phyloP scores from a whole-genome alignment of 2,329 filamentous ascomycete species.

The Exserohilum turcica region DNA sequence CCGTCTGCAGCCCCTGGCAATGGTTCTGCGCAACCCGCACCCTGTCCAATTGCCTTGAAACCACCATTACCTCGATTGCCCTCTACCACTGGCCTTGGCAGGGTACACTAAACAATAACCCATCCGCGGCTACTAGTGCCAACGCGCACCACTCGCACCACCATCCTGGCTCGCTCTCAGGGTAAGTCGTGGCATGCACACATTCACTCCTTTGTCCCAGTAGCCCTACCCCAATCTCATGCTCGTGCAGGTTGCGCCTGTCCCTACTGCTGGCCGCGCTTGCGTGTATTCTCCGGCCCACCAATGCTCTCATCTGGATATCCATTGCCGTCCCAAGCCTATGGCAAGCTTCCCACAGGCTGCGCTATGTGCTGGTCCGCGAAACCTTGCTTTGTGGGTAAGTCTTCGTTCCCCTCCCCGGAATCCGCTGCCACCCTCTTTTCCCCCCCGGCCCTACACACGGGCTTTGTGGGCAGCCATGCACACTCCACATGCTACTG shows the following conservation, averaged over 20 bases:
- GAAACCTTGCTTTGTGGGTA: conserved; percentile 67
- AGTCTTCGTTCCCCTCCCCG: conserved; percentile 30
- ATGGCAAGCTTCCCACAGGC: conserved; percentile 50
- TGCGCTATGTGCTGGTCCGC: conserved; percentile 61
- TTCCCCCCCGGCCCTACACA: conserved; percentile 7
- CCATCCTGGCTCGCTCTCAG: conserved; percentile 33
- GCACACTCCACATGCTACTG: conserved; percentile 10
- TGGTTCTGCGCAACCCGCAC: conserved; percentile 95
- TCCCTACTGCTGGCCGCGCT: conserved; percentile 77
- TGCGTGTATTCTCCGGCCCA: conserved; percentile 85
- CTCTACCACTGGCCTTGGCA: conserved; percentile 88
- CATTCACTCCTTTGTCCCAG: not conserved
- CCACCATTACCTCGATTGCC: conserved; percentile 80
- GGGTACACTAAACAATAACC: conserved; percentile 26
- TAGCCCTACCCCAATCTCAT: conserved; percentile 29
- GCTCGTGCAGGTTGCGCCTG: conserved; percentile 46
- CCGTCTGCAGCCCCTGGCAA: conserved; percentile 83
- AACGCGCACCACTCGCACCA: conserved; percentile 42
- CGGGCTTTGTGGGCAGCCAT: conserved; percentile 6
- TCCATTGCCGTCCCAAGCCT: conserved; percentile 64
- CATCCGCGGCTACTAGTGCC: conserved; percentile 19
- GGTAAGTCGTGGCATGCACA: conserved; percentile 30
- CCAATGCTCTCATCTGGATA: conserved; percentile 85
- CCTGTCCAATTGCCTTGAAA: conserved; percentile 92
- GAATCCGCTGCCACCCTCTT: conserved; percentile 20